Conservation (phyloP, 352 stramenopile genomes). For the Phytophthora vignae region DNA sequence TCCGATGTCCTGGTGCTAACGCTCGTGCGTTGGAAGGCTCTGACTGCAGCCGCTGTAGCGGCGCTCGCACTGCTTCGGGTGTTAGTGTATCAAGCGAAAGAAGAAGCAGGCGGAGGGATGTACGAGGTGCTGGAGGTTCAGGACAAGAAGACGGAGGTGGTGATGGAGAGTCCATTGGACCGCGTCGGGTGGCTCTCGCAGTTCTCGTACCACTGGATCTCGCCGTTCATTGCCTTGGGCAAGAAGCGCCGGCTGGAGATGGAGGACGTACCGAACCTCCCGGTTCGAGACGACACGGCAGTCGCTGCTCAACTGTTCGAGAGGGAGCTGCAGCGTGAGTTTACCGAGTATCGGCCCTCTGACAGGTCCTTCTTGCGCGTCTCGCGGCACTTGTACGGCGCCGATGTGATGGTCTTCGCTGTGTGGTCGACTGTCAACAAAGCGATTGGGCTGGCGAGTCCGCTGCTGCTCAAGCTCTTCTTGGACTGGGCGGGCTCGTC, state of each 20-base stretch:
- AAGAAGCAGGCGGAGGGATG: background rate
- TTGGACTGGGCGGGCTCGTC: conserved; percentile 71
- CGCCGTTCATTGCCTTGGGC: conserved; percentile 66
- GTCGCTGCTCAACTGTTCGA: conserved; percentile 57
- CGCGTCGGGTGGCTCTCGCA: conserved; percentile 59
- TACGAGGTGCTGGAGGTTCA: conserved; percentile 5
- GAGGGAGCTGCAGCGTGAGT: conserved; percentile 47
- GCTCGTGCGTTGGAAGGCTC: conserved; percentile 25
- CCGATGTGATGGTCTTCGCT: conserved; percentile 63
- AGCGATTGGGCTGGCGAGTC: conserved; percentile 66
- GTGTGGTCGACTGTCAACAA: conserved; percentile 83
- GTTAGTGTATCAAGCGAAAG: background rate
- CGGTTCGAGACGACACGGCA: conserved; percentile 54
- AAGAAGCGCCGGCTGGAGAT: conserved; percentile 65
- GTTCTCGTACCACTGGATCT: conserved; percentile 76
- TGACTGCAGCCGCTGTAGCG: background rate
- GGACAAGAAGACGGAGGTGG: background rate
- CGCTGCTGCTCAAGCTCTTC: conserved; percentile 84
- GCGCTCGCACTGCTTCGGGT: conserved; percentile 23
- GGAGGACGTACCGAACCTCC: conserved; percentile 64
- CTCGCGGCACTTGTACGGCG: conserved; percentile 57
- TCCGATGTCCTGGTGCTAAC: background rate
- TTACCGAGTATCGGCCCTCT: conserved; percentile 39
- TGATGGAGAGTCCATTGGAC: conserved; percentile 57
- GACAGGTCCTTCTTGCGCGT: conserved; percentile 61